phyloP scores from a whole-genome alignment of 805 yeast species.

The Schizosaccharomyces osmophilus region DNA sequence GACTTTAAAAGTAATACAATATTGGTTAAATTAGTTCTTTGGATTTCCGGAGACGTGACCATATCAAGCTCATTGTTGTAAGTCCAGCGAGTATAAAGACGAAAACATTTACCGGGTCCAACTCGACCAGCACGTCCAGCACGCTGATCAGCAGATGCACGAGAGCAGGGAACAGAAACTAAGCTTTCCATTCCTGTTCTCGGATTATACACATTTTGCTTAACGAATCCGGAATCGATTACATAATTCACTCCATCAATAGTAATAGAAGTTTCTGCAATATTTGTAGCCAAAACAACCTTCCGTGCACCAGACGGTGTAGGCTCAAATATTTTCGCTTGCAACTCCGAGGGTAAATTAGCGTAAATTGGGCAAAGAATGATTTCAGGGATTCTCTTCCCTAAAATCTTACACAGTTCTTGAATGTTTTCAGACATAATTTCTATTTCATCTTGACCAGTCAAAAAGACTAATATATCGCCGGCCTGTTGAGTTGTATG shows the following conservation, averaged over 20 bases:
- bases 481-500: constrained; percentile 60
- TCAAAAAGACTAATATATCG: constrained; percentile 47
- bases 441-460: constrained; percentile 88
- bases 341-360: constrained; percentile 74
- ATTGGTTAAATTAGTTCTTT: constrained; percentile 62
- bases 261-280: constrained; percentile 91
- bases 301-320: constrained; percentile 66
- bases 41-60: constrained; percentile 72
- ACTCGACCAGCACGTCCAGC: constrained; percentile 96
- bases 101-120: constrained; percentile 81
- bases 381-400: constrained; percentile 37
- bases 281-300: constrained; percentile 82
- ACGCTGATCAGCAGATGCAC: constrained; percentile 88
- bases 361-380: constrained; percentile 74
- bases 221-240: constrained; percentile 84
- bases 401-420: constrained; percentile 42
- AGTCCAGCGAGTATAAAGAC: constrained; percentile 72
- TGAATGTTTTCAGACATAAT: constrained; percentile 39
- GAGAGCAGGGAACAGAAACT: constrained; percentile 63
- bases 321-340: constrained; percentile 67
- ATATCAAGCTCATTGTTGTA: constrained; percentile 53
- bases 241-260: constrained; percentile 84
- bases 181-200: constrained; percentile 78
- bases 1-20: constrained; percentile 73
- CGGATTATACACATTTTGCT: constrained; percentile 70